Evolutionary conservation across 768 basidiomycete genomes (phyloP).

Genomic region (Hemileccinum rubropunctum): DNA sequence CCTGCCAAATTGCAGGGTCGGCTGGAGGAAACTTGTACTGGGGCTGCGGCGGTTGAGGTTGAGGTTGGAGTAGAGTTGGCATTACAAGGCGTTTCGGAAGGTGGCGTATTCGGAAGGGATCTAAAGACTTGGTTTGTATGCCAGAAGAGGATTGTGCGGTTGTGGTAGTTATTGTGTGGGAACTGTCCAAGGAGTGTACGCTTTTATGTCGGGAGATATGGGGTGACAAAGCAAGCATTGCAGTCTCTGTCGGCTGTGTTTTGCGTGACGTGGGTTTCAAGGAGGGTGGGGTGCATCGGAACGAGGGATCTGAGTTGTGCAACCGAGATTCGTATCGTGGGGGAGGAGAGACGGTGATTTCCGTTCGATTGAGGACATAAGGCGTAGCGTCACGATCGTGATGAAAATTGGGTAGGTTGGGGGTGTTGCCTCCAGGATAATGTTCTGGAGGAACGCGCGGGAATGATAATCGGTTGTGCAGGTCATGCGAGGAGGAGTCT

Average conservation of each 20-base stretch:
- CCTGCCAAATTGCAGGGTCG: conserved; percentile 1
- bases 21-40: conserved; percentile 13
- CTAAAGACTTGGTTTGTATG: conserved; percentile 8
- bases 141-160: conserved; percentile 5
- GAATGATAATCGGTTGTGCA: conserved; percentile 5
- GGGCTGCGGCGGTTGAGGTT: conserved; percentile 17
- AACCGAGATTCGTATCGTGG: conserved; percentile 17
- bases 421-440: conserved; percentile 8
- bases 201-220: conserved; percentile 7
- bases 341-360: conserved; percentile 21
- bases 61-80: conserved; percentile 62
- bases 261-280: background rate
- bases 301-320: conserved; percentile 3
- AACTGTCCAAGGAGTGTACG: conserved; percentile 8
- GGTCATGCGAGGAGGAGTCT: background rate
- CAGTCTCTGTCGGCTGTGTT: conserved; percentile 2
- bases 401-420: conserved; percentile 5
- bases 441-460: conserved; percentile 15
- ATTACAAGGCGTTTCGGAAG: conserved; percentile 69
- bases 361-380: conserved; percentile 13
- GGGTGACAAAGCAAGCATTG: background rate
- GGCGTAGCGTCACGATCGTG: conserved; percentile 9
- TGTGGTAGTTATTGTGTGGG: background rate
- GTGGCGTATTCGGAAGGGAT: conserved; percentile 31
- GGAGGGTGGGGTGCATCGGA: conserved; percentile 7